Evolutionary conservation across 1,284 basidiomycete species (phyloP).

Genomic region (Rhizoctonia solani): DNA sequence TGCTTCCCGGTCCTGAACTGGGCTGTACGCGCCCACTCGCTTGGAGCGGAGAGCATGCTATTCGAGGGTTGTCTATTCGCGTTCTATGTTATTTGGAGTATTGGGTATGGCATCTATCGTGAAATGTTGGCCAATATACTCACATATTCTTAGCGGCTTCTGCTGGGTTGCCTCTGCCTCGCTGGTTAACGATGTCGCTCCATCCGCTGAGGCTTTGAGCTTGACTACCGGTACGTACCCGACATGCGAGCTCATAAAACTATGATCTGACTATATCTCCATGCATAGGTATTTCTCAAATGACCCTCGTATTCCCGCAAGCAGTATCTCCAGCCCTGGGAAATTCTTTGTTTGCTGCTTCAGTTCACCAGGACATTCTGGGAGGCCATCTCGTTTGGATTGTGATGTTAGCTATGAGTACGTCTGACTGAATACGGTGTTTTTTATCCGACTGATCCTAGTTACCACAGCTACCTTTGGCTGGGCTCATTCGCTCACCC

Average conservation of each 20-base stretch:
- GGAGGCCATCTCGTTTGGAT: constrained; percentile 39
- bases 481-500: background rate
- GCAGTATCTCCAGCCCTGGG: constrained; percentile 38
- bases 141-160: constrained; percentile 5
- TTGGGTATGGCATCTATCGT: constrained; percentile 1
- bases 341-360: constrained; percentile 39
- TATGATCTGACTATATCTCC: background rate
- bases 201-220: constrained; percentile 38
- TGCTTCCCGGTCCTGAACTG: constrained; percentile 39
- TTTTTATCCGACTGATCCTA: background rate
- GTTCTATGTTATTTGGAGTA: constrained; percentile 36
- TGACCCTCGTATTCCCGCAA: constrained; percentile 36
- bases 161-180: constrained; percentile 29
- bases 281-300: constrained; percentile 37
- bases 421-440: background rate
- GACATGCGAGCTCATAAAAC: background rate
- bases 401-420: constrained; percentile 35
- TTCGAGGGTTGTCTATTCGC: constrained; percentile 24
- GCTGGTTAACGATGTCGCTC: constrained; percentile 37
- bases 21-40: constrained; percentile 33
- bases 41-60: background rate
- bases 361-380: constrained; percentile 35
- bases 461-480: background rate
- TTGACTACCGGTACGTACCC: constrained; percentile 36
- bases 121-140: background rate